A percentile compares a stretch with the other conserved stretches of the same genome.
These are phyloP conservation scores for Phytophthora sansomeana DNA, from an alignment of 352 stramenopile genomes.

Conservation along the genomic window DNA sequence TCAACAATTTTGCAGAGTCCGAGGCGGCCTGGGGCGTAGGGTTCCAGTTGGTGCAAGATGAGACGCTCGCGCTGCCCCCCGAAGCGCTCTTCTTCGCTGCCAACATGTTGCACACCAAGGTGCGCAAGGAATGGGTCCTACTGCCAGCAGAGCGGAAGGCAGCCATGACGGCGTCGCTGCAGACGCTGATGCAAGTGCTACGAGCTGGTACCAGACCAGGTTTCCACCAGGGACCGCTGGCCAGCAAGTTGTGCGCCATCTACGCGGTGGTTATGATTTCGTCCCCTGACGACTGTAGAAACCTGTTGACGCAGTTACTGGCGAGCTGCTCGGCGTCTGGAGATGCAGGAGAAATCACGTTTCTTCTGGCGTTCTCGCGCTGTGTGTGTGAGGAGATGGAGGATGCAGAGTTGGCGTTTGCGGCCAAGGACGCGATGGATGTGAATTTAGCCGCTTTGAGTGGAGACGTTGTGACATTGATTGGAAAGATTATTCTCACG, in stretches of 20 bases:
- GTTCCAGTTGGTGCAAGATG: conserved; percentile 60
- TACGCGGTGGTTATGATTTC: conserved; percentile 68
- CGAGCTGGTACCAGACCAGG: conserved; percentile 30
- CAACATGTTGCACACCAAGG: conserved; percentile 81
- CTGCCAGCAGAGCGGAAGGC: conserved; percentile 44
- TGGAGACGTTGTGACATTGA: conserved; percentile 49
- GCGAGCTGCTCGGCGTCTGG: conserved; percentile 31
- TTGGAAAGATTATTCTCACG: conserved; percentile 58
- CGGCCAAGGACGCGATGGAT: conserved; percentile 72
- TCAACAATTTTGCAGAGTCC: conserved; percentile 60
- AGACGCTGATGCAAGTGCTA: conserved; percentile 46
- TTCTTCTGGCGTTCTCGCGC: conserved; percentile 63
- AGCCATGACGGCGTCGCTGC: conserved; percentile 47
- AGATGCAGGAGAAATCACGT: conserved; percentile 45
- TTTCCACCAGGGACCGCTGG: conserved; percentile 48
- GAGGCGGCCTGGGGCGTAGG: conserved; percentile 61
- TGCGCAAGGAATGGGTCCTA: conserved; percentile 71
- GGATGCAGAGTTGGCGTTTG: conserved; percentile 65
- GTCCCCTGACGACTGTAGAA: conserved; percentile 56
- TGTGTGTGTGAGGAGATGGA: conserved; percentile 78
- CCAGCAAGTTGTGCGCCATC: conserved; percentile 66
- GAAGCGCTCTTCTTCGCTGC: conserved; percentile 79
- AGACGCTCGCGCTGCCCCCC: conserved; percentile 47
- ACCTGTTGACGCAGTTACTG: conserved; percentile 47
- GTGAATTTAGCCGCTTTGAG: conserved; percentile 56